Evolutionary conservation across 2,329 filamentous ascomycete genomes (phyloP).

Genomic region (Aspergillus novoparasiticus): DNA sequence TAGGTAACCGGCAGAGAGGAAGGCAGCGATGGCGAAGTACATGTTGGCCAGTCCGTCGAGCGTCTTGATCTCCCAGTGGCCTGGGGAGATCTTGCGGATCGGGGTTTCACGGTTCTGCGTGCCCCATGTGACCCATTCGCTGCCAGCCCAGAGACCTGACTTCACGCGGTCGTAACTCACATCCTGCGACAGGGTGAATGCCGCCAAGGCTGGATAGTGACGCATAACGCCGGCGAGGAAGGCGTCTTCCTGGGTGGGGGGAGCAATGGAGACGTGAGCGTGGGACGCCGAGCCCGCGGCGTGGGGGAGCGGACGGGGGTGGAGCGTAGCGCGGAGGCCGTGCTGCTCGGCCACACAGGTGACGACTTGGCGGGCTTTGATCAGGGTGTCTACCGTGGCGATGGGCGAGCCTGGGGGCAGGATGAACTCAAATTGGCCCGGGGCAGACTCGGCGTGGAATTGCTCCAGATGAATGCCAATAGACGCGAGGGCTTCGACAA

Average conservation of each 20-base stretch:
- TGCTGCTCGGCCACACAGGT: slow-evolving; percentile 63
- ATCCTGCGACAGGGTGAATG: slow-evolving; percentile 68
- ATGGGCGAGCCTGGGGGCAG: slow-evolving; percentile 66
- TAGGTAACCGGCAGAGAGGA: slow-evolving; percentile 62
- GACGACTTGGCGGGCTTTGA: slow-evolving; percentile 72
- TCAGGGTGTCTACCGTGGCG: slow-evolving; percentile 69
- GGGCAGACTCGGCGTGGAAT: slow-evolving; percentile 72
- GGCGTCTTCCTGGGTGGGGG: slow-evolving; percentile 49
- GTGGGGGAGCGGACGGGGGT: slow-evolving; percentile 65
- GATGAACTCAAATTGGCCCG: slow-evolving; percentile 77
- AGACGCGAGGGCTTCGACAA: slow-evolving; percentile 61
- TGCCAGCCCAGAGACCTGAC: slow-evolving; percentile 76
- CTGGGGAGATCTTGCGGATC: slow-evolving; percentile 65
- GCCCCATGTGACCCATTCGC: slow-evolving; percentile 77
- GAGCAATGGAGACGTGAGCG: slow-evolving; percentile 64
- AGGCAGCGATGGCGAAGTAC: slow-evolving; percentile 67
- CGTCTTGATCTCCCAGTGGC: slow-evolving; percentile 77
- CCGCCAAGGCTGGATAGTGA: slow-evolving; percentile 67
- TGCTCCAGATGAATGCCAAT: slow-evolving; percentile 70
- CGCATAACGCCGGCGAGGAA: slow-evolving; percentile 74
- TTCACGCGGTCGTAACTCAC: slow-evolving; percentile 69
- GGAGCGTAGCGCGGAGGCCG: slow-evolving; percentile 68
- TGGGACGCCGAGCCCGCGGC: slow-evolving; percentile 68
- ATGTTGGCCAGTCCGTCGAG: slow-evolving; percentile 80
- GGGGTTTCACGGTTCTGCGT: slow-evolving; percentile 78